These are phyloP conservation scores for Ceratobasidium sp. DNA, from an alignment of 1,284 basidiomycete species.

Conservation along the genomic window DNA sequence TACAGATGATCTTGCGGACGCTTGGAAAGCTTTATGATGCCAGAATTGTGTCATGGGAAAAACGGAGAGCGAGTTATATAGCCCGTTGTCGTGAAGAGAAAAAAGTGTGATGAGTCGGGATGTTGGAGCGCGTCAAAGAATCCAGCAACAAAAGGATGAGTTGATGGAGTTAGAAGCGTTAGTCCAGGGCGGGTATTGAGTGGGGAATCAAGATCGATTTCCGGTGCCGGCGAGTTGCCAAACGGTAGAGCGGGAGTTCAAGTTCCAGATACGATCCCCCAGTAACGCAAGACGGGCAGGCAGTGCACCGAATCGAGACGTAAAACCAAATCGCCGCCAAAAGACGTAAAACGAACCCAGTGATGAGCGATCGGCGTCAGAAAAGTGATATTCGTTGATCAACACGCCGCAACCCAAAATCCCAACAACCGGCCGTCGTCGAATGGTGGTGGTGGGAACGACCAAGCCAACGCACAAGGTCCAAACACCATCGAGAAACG, in stretches of 20 bases:
- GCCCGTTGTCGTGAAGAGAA: background rate
- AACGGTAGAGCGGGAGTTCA: background rate
- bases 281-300: background rate
- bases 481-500: too few relatives aligned
- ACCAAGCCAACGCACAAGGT: too few relatives aligned
- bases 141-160: too few relatives aligned
- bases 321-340: background rate
- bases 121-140: too few relatives aligned
- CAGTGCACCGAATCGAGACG: background rate
- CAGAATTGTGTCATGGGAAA: background rate
- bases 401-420: too few relatives aligned
- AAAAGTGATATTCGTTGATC: background rate
- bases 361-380: constrained; percentile 1
- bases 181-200: too few relatives aligned
- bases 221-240: too few relatives aligned
- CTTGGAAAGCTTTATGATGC: background rate
- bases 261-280: background rate
- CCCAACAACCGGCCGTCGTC: too few relatives aligned
- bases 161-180: too few relatives aligned
- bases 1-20: constrained; percentile 16
- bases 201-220: too few relatives aligned
- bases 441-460: too few relatives aligned
- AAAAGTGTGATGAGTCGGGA: background rate
- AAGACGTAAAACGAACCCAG: background rate
- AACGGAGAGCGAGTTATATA: background rate